phyloP scores from a whole-genome alignment of 2,329 filamentous ascomycete genomes.

The Bipolaris cookei region DNA sequence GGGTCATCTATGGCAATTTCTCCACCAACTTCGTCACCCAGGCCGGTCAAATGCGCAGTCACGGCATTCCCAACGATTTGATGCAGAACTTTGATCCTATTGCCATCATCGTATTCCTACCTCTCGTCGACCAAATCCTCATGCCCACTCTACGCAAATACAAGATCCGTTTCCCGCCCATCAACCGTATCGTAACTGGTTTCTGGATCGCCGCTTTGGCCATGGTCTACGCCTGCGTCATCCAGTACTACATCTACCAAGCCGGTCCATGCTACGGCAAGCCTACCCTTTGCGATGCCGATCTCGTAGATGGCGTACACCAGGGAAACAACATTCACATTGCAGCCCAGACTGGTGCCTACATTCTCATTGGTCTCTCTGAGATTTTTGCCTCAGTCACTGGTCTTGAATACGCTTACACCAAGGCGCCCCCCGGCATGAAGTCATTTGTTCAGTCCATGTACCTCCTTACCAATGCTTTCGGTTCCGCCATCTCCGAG shows the following conservation, averaged over 20 bases:
- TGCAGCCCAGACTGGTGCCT: slow-evolving; percentile 54
- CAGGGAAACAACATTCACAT: slow-evolving; percentile 54
- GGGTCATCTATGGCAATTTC: slow-evolving; percentile 53
- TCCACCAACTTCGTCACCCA: slow-evolving; percentile 56
- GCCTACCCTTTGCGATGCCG: slow-evolving; percentile 44
- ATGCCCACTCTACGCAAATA: slow-evolving; percentile 53
- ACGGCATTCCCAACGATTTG: slow-evolving; percentile 57
- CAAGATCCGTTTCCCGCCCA: slow-evolving; percentile 55
- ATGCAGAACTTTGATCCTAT: slow-evolving; percentile 58
- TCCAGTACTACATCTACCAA: slow-evolving; percentile 64
- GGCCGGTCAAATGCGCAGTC: slow-evolving; percentile 52
- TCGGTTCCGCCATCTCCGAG: slow-evolving; percentile 67
- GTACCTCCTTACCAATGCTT: slow-evolving; percentile 66
- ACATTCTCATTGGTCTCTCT: slow-evolving; percentile 56
- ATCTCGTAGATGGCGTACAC: slow-evolving; percentile 34
- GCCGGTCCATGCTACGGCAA: slow-evolving; percentile 59
- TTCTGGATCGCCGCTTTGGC: slow-evolving; percentile 60
- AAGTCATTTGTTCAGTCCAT: slow-evolving; percentile 60
- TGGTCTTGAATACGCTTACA: slow-evolving; percentile 57
- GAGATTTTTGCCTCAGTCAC: slow-evolving; percentile 58
- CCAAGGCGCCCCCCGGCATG: slow-evolving; percentile 56
- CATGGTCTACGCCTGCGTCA: slow-evolving; percentile 62
- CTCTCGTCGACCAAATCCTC: slow-evolving; percentile 52
- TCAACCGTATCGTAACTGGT: slow-evolving; percentile 61
- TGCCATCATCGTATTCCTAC: slow-evolving; percentile 56